These are phyloP conservation scores for Russula vinacea DNA, from an alignment of 768 basidiomycete genomes.

Conservation along the genomic window DNA sequence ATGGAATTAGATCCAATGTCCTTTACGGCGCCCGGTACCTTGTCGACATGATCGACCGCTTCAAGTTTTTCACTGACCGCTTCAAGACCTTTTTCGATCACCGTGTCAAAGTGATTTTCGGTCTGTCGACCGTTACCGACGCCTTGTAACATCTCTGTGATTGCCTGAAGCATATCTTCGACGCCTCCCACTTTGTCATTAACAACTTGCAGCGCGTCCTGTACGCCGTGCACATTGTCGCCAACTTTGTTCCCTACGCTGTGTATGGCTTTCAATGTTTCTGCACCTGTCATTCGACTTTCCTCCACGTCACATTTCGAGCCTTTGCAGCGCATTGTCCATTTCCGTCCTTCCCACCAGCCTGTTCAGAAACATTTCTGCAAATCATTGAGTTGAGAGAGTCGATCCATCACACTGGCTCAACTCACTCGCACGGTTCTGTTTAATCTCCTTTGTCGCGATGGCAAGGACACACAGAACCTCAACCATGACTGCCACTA, in stretches of 20 bases:
- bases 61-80: not conserved
- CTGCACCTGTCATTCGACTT: not conserved
- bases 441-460: not conserved
- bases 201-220: not conserved
- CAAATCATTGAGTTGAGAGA: not conserved
- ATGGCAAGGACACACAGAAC: not conserved
- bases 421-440: not conserved
- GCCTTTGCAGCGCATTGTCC: not conserved
- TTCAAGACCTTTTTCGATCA: not conserved
- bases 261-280: not conserved
- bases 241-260: not conserved
- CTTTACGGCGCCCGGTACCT: not conserved
- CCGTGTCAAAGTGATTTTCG: not conserved
- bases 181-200: not conserved
- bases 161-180: too few species aligned
- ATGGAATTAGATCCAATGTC: not conserved
- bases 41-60: not conserved
- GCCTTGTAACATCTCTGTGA: too few species aligned
- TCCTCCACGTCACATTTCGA: conserved; percentile 11
- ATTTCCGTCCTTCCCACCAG: not conserved
- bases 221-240: not conserved
- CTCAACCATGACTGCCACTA: not conserved
- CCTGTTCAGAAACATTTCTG: conserved; percentile 1
- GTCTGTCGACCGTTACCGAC: not conserved
- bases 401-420: too few species aligned